Percentiles rank a stretch among this genome's conserved stretches.
Evolutionary conservation across 768 basidiomycete genomes (phyloP).

Genomic region (Leccinum truebloodii): DNA sequence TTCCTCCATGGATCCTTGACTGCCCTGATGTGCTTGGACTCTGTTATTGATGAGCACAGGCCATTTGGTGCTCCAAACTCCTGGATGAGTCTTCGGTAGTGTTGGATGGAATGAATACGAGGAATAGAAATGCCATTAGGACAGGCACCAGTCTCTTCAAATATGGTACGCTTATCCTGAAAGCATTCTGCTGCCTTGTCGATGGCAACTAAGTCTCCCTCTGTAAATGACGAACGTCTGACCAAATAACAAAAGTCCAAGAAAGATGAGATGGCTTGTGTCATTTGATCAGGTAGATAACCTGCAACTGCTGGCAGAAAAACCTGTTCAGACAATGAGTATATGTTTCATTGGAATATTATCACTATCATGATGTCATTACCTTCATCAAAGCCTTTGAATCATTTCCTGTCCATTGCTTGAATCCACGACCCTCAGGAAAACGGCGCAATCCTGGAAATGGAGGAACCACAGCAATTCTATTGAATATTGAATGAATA

Average conservation of each 20-base stretch:
- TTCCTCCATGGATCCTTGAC: neutral
- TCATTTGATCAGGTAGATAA: neutral
- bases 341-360: neutral
- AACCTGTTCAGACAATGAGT: neutral
- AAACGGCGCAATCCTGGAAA: neutral
- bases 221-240: neutral
- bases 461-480: neutral
- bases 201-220: neutral
- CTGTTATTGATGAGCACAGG: neutral
- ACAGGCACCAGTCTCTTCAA: neutral
- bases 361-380: neutral
- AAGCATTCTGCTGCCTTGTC: neutral
- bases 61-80: neutral
- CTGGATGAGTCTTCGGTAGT: neutral
- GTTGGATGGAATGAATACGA: neutral
- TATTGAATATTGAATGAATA: too few species aligned
- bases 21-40: neutral
- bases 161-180: neutral
- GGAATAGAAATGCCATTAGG: neutral
- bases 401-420: neutral
- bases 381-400: slow-evolving; percentile 1
- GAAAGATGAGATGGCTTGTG: neutral
- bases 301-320: neutral
- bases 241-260: neutral
- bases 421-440: neutral